phyloP scores from a whole-genome alignment of 2,329 filamentous ascomycete species.

The Colletotrichum zoysiae region DNA sequence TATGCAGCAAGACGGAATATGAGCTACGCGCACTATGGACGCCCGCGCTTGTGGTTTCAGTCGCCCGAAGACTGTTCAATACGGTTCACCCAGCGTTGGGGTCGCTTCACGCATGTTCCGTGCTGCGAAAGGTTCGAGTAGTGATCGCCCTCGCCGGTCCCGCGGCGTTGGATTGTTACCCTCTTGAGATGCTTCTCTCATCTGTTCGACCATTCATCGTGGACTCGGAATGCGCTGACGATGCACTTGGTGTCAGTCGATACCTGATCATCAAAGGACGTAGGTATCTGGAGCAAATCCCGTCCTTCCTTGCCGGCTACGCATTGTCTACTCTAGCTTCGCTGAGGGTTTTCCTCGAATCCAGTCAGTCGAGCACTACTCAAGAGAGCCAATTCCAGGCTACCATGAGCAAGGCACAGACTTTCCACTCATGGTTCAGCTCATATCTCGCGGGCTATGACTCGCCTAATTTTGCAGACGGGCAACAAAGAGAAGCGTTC shows the following conservation, averaged over 20 bases:
- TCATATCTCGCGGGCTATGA: conserved; percentile 75
- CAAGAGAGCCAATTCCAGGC: conserved; percentile 85
- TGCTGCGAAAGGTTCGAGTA: conserved; percentile 87
- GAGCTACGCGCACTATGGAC: conserved; percentile 79
- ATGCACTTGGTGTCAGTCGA: conserved; percentile 86
- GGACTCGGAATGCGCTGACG: conserved; percentile 89
- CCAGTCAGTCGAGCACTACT: conserved; percentile 81
- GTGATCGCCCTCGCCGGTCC: conserved; percentile 82
- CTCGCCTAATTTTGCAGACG: conserved; percentile 63
- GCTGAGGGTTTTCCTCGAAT: conserved; percentile 80
- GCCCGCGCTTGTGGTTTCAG: conserved; percentile 77
- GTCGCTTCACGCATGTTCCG: conserved; percentile 86
- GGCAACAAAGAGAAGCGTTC: conserved; percentile 68
- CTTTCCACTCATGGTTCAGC: conserved; percentile 84
- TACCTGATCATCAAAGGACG: conserved; percentile 82
- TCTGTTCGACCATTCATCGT: conserved; percentile 82
- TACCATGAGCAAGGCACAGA: conserved; percentile 80
- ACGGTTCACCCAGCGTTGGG: conserved; percentile 87
- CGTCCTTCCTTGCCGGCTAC: conserved; percentile 85
- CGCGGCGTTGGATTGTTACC: conserved; percentile 81
- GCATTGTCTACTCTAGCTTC: conserved; percentile 84
- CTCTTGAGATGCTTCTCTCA: conserved; percentile 90
- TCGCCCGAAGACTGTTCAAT: conserved; percentile 83
- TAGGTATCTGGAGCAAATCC: conserved; percentile 71
- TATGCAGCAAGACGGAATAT: conserved; percentile 80